phyloP scores from a whole-genome alignment of 169 alveolate genomes.

The Cryptosporidium viatorum region DNA sequence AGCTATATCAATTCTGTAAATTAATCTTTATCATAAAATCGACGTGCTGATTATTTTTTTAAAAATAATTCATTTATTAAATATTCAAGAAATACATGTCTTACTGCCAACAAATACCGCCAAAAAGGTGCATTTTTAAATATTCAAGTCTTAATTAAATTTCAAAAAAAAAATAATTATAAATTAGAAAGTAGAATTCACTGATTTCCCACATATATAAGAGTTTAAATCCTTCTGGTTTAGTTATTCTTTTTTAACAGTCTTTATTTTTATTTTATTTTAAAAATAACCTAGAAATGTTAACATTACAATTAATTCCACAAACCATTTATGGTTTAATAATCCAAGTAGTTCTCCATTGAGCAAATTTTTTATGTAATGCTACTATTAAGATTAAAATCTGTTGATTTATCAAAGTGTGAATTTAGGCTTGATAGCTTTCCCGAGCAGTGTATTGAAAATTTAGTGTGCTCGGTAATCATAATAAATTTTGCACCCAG shows the following conservation, averaged over 20 bases:
- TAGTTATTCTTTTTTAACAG: too few relatives aligned
- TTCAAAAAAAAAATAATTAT: background rate
- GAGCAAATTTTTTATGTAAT: too few relatives aligned
- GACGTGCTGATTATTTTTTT: background rate
- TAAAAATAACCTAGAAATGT: too few relatives aligned
- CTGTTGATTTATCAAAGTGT: background rate
- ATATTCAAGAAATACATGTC: background rate
- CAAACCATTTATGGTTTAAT: background rate
- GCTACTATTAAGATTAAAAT: background rate
- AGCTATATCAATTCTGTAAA: background rate
- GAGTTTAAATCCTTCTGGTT: background rate
- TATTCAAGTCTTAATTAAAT: background rate
- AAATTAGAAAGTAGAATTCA: background rate
- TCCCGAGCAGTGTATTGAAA: background rate
- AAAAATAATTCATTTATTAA: background rate
- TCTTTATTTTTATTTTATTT: too few relatives aligned
- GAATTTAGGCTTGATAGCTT: background rate
- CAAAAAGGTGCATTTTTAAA: conserved; percentile 7
- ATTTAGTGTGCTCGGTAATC: conserved; percentile 9
- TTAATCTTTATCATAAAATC: background rate
- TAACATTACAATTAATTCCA: too few relatives aligned
- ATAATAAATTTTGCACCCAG: conserved; percentile 49
- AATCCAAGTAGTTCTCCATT: background rate
- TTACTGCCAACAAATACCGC: background rate
- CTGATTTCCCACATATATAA: background rate